Base-by-base conservation (phyloP, 805 yeast species). In the Maudiozyma barnettii region DNA sequence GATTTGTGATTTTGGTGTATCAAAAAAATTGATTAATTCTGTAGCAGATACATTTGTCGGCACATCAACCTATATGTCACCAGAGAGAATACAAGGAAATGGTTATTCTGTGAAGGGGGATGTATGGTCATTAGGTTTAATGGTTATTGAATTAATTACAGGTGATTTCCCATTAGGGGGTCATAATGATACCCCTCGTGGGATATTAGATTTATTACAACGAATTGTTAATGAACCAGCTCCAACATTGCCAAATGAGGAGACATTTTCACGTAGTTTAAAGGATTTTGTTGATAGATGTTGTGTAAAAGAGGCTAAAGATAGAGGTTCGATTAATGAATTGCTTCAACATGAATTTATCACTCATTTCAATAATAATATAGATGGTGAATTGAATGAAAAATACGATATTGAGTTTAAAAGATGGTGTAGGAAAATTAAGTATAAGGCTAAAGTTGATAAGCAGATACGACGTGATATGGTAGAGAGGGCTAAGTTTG, bases 21-120 rank as follows among this genome's bases (percentile, higher is more conserved):
- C 90, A 29, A 80, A 96, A 50, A 96, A 89, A 61, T 73, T 93
- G 45, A 85, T 87, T 48, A 89, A 91, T 65, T 93, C 99, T 1
- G 77, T 93, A 49, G 99, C 97, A 0, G 96, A 93, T 59, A 93
- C 99, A 0, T 93, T 93, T 71, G 98, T 93, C 9, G 99, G 99
- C 1, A 93, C 99, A 0, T 88, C 96, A 1, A 88, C 95, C 0
- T 93, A 93, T 63, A 93, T 93, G 95, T 85, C 96, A 1, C 99
- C 99, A 0, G 99, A 93, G 59, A 75, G 99, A 52, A 91, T 93
- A 47, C 96, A 89, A 66, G 99, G 99, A 18, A 87, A 86, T 39
- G 82, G 82, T 9, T 93, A 93, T 66, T 84, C 95, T 8, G 82
- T 90, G n/a, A 89, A 90, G 55, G 91, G 95, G 36, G 99, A 93